phyloP scores from a whole-genome alignment of 768 basidiomycete species.

The Pholiota microspora region DNA sequence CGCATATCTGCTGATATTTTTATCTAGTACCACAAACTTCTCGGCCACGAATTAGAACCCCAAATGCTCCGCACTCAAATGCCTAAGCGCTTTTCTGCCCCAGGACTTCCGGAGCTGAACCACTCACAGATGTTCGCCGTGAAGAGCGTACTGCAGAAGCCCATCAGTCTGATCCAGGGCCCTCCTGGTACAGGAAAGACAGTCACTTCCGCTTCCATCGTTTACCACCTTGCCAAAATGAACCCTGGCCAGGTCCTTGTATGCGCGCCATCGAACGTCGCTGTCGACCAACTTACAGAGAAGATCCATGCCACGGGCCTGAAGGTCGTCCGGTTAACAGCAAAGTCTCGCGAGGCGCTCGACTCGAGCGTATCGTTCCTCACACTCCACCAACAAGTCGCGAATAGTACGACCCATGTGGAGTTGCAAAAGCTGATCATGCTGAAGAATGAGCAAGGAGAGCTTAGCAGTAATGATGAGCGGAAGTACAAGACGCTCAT shows the following conservation, averaged over 20 bases:
- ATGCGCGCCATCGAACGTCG: slow-evolving; percentile 98
- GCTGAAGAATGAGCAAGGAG: slow-evolving; percentile 96
- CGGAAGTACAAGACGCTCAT: slow-evolving; percentile 97
- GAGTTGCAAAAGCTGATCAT: slow-evolving; percentile 98
- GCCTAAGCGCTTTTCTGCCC: slow-evolving; percentile 97
- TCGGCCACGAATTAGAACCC: slow-evolving; percentile 96
- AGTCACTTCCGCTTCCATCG: slow-evolving; percentile 97
- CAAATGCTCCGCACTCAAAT: slow-evolving; percentile 88
- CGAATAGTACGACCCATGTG: slow-evolving; percentile 92
- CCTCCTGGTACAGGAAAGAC: slow-evolving; percentile 99
- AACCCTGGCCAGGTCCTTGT: slow-evolving; percentile 99
- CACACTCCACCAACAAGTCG: slow-evolving; percentile 95
- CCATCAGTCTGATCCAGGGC: slow-evolving; percentile 95
- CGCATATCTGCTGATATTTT: slow-evolving; percentile 4
- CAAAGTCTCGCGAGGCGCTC: slow-evolving; percentile 96
- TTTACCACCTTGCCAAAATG: slow-evolving; percentile 99
- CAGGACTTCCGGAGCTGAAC: slow-evolving; percentile 95
- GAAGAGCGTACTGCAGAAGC: slow-evolving; percentile 98
- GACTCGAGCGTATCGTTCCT: slow-evolving; percentile 95
- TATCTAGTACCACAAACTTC: slow-evolving; percentile 92
- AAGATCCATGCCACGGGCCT: slow-evolving; percentile 99
- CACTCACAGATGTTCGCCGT: slow-evolving; percentile 99
- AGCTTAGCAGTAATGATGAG: slow-evolving; percentile 94
- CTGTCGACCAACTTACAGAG: slow-evolving; percentile 98
- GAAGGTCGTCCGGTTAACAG: slow-evolving; percentile 96